These are phyloP conservation scores for Apiospora koreana DNA, from an alignment of 2,329 filamentous ascomycete genomes.

Conservation along the genomic window DNA sequence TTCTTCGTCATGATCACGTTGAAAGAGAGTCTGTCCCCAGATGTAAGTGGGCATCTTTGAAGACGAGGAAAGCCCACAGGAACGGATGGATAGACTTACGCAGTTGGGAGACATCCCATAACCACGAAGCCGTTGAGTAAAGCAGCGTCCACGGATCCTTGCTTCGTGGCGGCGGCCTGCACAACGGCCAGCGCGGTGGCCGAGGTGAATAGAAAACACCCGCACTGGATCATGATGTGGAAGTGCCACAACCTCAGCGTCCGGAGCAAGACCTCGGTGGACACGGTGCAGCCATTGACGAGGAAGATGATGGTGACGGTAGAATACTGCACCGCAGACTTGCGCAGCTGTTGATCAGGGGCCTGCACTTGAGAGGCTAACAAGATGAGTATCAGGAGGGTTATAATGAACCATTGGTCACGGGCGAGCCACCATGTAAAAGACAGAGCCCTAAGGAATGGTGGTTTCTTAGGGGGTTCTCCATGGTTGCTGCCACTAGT, in stretches of 20 bases:
- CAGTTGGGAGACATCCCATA: not conserved
- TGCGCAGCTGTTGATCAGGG: not conserved
- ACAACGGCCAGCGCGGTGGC: not conserved
- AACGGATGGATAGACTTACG: not conserved
- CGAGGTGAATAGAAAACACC: not conserved
- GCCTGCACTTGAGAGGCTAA: not conserved
- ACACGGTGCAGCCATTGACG: not conserved
- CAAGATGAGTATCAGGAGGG: not conserved
- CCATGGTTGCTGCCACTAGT: not conserved
- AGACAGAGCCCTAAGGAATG: not conserved
- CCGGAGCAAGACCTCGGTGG: not conserved
- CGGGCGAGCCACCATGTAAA: not conserved
- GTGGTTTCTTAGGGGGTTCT: not conserved
- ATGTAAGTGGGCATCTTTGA: not conserved
- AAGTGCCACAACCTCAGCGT: not conserved
- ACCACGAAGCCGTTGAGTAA: not conserved
- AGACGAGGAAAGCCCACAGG: too few species aligned
- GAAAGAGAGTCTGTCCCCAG: not conserved
- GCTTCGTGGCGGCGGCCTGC: not conserved
- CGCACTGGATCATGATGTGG: not conserved
- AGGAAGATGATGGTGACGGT: not conserved
- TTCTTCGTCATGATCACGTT: conserved; percentile 1
- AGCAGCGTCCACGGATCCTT: not conserved
- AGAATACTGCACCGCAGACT: not conserved
- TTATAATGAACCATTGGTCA: not conserved